Evolutionary conservation across 768 basidiomycete species (phyloP).

Genomic region (Tephrocybe rancida): DNA sequence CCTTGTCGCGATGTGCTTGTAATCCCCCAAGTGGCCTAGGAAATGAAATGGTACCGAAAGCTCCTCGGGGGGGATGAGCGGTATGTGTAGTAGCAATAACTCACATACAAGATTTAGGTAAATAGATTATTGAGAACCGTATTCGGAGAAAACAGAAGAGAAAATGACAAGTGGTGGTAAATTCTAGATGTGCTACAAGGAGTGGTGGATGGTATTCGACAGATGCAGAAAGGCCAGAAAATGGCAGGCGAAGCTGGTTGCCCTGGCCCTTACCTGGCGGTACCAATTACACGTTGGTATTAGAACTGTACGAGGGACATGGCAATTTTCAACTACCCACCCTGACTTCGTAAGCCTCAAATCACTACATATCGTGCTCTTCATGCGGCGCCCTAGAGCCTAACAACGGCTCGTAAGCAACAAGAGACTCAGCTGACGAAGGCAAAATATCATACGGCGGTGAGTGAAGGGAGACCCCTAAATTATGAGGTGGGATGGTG

Average conservation of each 20-base stretch:
- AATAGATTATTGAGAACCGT: slow-evolving; percentile 12
- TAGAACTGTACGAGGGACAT: neutral
- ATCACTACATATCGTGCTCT: slow-evolving; percentile 17
- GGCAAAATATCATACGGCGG: slow-evolving; percentile 43
- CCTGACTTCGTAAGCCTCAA: slow-evolving; percentile 13
- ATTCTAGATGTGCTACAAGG: slow-evolving; percentile 36
- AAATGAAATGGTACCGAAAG: neutral
- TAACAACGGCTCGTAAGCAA: slow-evolving; percentile 41
- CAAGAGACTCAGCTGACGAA: slow-evolving; percentile 45
- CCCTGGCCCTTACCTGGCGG: slow-evolving; percentile 7
- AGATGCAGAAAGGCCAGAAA: slow-evolving; percentile 10
- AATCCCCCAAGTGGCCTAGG: no score
- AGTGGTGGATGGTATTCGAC: slow-evolving; percentile 24
- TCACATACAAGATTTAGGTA: slow-evolving; percentile 1
- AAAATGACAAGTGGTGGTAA: slow-evolving; percentile 13
- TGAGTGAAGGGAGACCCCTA: slow-evolving; percentile 18
- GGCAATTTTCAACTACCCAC: slow-evolving; percentile 8
- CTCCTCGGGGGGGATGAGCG: neutral
- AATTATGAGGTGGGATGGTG: slow-evolving; percentile 10
- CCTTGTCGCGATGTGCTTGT: no score
- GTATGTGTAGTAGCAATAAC: neutral
- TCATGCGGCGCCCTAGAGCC: slow-evolving; percentile 23
- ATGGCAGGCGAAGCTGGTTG: neutral
- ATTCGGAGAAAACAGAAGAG: slow-evolving; percentile 5
- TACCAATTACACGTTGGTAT: neutral